These are phyloP conservation scores for Metarhizium album DNA, from an alignment of 2,329 filamentous ascomycete genomes.

Conservation along the genomic window DNA sequence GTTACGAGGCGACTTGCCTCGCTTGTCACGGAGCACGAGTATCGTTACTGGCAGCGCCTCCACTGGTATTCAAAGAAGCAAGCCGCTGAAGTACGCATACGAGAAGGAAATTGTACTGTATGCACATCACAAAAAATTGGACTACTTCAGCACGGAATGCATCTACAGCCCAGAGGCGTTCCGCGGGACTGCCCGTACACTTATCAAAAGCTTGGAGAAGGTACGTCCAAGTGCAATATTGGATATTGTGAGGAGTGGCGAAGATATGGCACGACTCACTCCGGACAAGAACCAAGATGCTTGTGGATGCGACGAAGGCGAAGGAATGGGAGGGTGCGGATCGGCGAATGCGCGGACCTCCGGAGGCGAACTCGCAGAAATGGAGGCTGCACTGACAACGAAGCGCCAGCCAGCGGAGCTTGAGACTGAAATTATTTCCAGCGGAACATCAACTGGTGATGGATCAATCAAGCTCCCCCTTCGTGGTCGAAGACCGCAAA, in stretches of 20 bases:
- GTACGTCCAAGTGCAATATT: conserved; percentile 89
- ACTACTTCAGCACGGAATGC: conserved; percentile 98
- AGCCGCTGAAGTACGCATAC: conserved; percentile 95
- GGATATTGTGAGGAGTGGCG: conserved; percentile 87
- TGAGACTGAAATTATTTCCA: conserved; percentile 23
- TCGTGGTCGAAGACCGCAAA: conserved; percentile 16
- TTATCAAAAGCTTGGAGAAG: conserved; percentile 93
- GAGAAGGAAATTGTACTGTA: conserved; percentile 99
- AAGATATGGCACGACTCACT: conserved; percentile 82
- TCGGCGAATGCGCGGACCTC: conserved; percentile 48
- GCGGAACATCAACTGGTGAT: conserved; percentile 12
- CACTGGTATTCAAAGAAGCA: conserved; percentile 90
- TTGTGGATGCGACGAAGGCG: conserved; percentile 26
- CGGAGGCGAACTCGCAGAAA: conserved; percentile 69
- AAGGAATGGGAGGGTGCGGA: conserved; percentile 58
- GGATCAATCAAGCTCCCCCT: conserved; percentile 25
- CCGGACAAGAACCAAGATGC: conserved; percentile 26
- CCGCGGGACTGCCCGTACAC: conserved; percentile 74
- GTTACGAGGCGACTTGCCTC: conserved; percentile 77
- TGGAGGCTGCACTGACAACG: conserved; percentile 47
- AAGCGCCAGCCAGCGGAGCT: conserved; percentile 12
- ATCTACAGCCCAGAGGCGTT: conserved; percentile 98
- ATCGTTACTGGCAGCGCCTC: conserved; percentile 70
- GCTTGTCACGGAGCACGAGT: conserved; percentile 77
- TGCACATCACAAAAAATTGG: conserved; percentile 89